Evolutionary conservation across 1,284 basidiomycete species (phyloP).

Genomic region (Ceratobasidium sp.): DNA sequence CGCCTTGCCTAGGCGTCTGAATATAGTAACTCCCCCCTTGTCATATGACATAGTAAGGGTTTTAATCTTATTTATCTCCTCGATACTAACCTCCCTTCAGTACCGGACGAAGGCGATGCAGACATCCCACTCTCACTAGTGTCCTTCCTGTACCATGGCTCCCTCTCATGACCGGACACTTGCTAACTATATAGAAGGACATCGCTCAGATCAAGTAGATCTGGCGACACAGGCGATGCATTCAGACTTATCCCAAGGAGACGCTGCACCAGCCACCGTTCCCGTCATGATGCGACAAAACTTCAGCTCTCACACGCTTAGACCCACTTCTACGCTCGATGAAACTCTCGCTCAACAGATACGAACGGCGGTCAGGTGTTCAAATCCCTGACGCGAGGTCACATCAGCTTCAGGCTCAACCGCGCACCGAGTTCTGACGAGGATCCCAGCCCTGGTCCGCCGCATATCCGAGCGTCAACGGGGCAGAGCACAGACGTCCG

Average conservation of each 20-base stretch:
- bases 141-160: slow-evolving; percentile 92
- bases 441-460: slow-evolving; percentile 48
- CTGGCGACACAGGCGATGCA: slow-evolving; percentile 66
- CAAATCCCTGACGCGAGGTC: slow-evolving; percentile 46
- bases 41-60: no score
- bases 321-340: slow-evolving; percentile 4
- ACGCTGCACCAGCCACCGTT: slow-evolving; percentile 19
- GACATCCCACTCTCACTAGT: slow-evolving; percentile 90
- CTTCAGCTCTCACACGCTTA: slow-evolving; percentile 9
- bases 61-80: slow-evolving; percentile 33
- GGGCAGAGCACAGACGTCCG: slow-evolving; percentile 43
- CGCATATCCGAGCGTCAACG: slow-evolving; percentile 5
- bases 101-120: slow-evolving; percentile 88
- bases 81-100: slow-evolving; percentile 57
- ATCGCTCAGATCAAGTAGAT: slow-evolving; percentile 62
- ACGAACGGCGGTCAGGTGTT: slow-evolving; percentile 45
- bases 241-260: slow-evolving; percentile 76
- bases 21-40: no score
- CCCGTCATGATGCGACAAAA: slow-evolving; percentile 14
- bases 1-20: no score
- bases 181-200: slow-evolving; percentile 58
- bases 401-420: slow-evolving; percentile 50
- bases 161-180: slow-evolving; percentile 82
- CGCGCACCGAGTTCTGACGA: slow-evolving; percentile 58
- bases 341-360: neutral